phyloP scores from a whole-genome alignment of 345 rosid genomes.

The Pugionium dolabratum region DNA sequence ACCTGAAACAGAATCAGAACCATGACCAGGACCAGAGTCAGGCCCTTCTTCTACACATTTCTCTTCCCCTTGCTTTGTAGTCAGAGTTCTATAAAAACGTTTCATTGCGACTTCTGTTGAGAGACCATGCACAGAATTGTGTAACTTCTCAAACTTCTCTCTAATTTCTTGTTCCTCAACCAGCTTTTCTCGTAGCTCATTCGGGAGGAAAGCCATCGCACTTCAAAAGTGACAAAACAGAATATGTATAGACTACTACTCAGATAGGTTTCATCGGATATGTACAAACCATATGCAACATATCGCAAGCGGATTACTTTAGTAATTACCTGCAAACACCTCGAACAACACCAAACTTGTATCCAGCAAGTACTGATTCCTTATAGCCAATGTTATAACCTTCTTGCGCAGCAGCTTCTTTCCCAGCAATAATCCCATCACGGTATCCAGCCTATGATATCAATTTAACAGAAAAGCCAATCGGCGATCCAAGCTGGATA shows the following conservation, averaged over 20 bases:
- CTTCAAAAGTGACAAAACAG: slow-evolving; percentile 38
- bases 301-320: no score
- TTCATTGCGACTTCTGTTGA: slow-evolving; percentile 61
- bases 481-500: slow-evolving; percentile 6
- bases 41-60: slow-evolving; percentile 33
- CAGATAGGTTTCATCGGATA: background rate
- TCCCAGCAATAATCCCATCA: slow-evolving; percentile 74
- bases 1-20: slow-evolving; percentile 9
- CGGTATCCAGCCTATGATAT: slow-evolving; percentile 69
- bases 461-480: slow-evolving; percentile 14
- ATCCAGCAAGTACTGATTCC: slow-evolving; percentile 60
- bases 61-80: slow-evolving; percentile 39
- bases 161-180: slow-evolving; percentile 50
- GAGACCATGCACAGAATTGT: slow-evolving; percentile 48
- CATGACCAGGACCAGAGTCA: slow-evolving; percentile 26
- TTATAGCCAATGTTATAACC: slow-evolving; percentile 80
- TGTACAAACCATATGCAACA: background rate
- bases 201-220: slow-evolving; percentile 63
- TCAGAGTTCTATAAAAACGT: slow-evolving; percentile 46
- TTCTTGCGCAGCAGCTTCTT: slow-evolving; percentile 72
- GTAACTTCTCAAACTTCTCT: slow-evolving; percentile 45
- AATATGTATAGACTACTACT: background rate
- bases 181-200: slow-evolving; percentile 54
- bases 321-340: slow-evolving; percentile 70
- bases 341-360: slow-evolving; percentile 74